Conservation (phyloP, 176 grass and related monocot genomes). For the Themeda triandra region DNA sequence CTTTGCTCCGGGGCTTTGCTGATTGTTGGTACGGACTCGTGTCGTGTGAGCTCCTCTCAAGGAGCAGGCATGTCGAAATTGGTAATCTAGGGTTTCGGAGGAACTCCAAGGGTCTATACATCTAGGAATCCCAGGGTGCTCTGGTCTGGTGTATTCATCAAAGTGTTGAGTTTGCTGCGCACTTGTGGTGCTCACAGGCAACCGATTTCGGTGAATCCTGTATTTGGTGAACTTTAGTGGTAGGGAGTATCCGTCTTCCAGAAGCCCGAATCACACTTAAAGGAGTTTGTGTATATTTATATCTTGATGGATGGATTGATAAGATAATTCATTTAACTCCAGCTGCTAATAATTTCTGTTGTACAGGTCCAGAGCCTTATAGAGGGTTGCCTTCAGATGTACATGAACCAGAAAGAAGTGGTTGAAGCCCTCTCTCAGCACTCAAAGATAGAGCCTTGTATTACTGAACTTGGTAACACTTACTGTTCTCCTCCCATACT, state of each 20-base stretch:
- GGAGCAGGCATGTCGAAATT: neutral
- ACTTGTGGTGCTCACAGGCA: too few species aligned
- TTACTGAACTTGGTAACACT: conserved; percentile 86
- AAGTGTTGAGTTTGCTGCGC: too few species aligned
- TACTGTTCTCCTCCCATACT: neutral
- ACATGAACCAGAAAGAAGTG: conserved; percentile 95
- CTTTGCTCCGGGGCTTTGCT: neutral
- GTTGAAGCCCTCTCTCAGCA: conserved; percentile 54
- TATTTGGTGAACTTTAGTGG: neutral
- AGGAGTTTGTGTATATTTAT: neutral
- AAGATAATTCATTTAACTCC: neutral
- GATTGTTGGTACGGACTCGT: neutral
- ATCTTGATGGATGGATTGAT: neutral
- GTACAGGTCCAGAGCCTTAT: conserved; percentile 82
- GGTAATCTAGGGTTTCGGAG: conserved; percentile 23
- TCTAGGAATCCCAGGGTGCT: neutral
- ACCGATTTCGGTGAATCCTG: neutral
- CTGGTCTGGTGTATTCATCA: too few species aligned
- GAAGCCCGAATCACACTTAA: neutral
- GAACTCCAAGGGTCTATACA: neutral
- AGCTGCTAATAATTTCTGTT: neutral
- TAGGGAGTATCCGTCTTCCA: neutral
- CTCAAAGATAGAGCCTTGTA: conserved; percentile 84
- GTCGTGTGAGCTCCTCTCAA: neutral
- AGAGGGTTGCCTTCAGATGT: conserved; percentile 70